Conservation (phyloP, 305 asterid species). For the Vinca major region DNA sequence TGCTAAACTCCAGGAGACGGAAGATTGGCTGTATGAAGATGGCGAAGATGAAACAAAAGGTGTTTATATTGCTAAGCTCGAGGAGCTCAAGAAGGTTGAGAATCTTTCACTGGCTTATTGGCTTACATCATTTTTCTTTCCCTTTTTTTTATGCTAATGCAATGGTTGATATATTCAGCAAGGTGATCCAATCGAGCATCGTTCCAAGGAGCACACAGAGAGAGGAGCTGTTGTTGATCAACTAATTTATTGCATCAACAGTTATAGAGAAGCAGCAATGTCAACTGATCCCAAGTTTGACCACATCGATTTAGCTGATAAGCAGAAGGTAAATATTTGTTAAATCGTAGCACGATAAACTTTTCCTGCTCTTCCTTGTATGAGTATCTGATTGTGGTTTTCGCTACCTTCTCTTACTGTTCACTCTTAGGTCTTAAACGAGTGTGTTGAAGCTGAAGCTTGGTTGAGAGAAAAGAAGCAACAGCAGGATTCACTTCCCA, state of each 20-base stretch:
- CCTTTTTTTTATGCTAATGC: not conserved
- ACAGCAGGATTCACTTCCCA: conserved; percentile 77
- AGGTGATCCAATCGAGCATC: conserved; percentile 88
- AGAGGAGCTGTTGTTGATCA: conserved; percentile 71
- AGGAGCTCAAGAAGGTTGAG: conserved; percentile 79
- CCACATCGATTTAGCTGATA: conserved; percentile 73
- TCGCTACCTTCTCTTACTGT: not conserved
- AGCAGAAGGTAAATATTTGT: conserved; percentile 20
- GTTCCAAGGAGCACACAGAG: conserved; percentile 67
- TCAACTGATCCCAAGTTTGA: conserved; percentile 69
- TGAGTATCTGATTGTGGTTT: not conserved
- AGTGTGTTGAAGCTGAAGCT: conserved; percentile 69
- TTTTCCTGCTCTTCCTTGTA: not conserved
- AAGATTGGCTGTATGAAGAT: conserved; percentile 94
- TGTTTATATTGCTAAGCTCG: conserved; percentile 71
- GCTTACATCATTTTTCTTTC: not conserved
- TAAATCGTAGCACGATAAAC: conserved; percentile 34
- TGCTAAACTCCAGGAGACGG: conserved; percentile 69
- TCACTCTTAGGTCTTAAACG: conserved; percentile 50
- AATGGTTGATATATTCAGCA: conserved; percentile 39
- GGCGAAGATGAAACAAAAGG: conserved; percentile 98
- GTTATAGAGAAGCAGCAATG: conserved; percentile 75
- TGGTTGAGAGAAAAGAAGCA: conserved; percentile 81
- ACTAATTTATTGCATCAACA: conserved; percentile 53
- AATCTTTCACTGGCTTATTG: not conserved